Percentiles rank a stretch among this genome's conserved stretches.
These are phyloP conservation scores for Eucalyptus pumila DNA, from an alignment of 345 rosid genomes.

Conservation along the genomic window DNA sequence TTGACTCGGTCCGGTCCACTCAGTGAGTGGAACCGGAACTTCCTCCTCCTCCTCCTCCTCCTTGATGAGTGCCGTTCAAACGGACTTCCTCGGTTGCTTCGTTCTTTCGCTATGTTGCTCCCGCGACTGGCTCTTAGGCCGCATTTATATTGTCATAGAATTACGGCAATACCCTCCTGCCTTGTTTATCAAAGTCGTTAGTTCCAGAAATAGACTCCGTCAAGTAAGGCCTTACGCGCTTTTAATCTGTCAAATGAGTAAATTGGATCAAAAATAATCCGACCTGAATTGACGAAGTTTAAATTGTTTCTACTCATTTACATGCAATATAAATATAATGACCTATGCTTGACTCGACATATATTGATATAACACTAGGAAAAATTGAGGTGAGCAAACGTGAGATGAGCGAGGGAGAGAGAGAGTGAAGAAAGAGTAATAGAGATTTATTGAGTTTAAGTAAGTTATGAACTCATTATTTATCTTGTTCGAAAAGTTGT, in stretches of 20 bases:
- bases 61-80: background rate
- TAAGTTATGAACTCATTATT: too few relatives aligned
- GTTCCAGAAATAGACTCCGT: background rate
- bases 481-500: too few relatives aligned
- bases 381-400: background rate
- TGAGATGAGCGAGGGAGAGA: background rate
- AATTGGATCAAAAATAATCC: rapidly evolving
- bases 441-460: too few relatives aligned
- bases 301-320: too few relatives aligned
- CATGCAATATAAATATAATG: too few relatives aligned
- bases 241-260: background rate
- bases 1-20: background rate
- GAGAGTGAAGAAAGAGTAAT: background rate
- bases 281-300: too few relatives aligned
- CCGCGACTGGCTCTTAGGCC: background rate
- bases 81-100: background rate
- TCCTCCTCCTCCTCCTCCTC: background rate
- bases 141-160: background rate
- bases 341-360: too few relatives aligned
- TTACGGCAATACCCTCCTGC: background rate
- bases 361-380: background rate
- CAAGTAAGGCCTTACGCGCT: background rate
- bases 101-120: background rate
- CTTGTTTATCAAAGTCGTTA: background rate
- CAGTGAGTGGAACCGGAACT: background rate